Evolutionary conservation across 1,284 basidiomycete genomes (phyloP).

Genomic region (Psilocybe mexicana): DNA sequence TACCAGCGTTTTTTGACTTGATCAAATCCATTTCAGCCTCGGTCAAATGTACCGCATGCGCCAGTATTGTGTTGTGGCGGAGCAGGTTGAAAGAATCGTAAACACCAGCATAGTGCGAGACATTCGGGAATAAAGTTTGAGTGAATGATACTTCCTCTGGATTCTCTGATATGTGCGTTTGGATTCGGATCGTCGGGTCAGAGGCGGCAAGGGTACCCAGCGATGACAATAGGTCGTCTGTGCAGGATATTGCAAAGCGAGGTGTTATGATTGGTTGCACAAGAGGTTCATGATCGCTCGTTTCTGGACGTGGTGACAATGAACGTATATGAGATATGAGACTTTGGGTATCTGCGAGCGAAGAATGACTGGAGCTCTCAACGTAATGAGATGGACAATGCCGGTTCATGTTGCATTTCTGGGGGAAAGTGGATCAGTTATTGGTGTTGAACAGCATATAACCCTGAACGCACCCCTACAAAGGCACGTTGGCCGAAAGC

Average conservation of each 20-base stretch:
- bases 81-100: constrained; percentile 85
- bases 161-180: constrained; percentile 95
- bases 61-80: constrained; percentile 81
- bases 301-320: constrained; percentile 37
- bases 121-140: constrained; percentile 63
- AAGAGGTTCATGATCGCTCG: constrained; percentile 42
- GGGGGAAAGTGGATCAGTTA: constrained; percentile 1
- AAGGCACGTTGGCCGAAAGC: constrained; percentile 71
- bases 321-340: constrained; percentile 72
- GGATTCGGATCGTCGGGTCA: constrained; percentile 71
- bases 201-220: constrained; percentile 62
- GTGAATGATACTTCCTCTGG: constrained; percentile 72
- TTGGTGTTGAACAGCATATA: background rate
- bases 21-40: constrained; percentile 77
- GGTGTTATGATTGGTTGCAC: constrained; percentile 93
- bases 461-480: constrained; percentile 28
- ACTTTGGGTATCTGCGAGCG: constrained; percentile 60
- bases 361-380: constrained; percentile 61
- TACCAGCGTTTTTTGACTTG: constrained; percentile 65
- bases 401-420: constrained; percentile 96
- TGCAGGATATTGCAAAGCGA: constrained; percentile 94
- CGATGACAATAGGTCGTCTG: constrained; percentile 64
- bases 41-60: constrained; percentile 86
- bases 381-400: constrained; percentile 73
- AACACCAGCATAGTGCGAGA: constrained; percentile 68